Base-by-base conservation (phyloP, 768 basidiomycete species). In the Mycena floridula region DNA sequence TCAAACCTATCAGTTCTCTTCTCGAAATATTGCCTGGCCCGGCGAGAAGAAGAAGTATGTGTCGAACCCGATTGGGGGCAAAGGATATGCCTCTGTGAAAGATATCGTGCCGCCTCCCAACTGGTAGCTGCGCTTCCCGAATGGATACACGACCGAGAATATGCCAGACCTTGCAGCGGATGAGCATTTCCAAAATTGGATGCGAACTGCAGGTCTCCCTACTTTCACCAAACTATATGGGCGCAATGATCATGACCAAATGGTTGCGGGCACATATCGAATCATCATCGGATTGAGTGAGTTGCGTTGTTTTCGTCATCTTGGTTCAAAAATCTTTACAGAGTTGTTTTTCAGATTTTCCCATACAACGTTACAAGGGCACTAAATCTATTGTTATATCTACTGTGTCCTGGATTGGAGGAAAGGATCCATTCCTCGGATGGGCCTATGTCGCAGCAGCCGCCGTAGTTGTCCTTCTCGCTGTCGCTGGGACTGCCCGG, bases 121-220 rank as follows among this genome's bases (percentile, higher is more conserved):
- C 64, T 99, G 96, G 96, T 61, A 53, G 1, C 57, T 61, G 25
- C 74, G 74, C 44, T 97, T 72, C 67, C 90, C 91, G 1, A 61
- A 85, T 49, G 76, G 76, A 45, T 97, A 97, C 55, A 81, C 79
- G 3, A 59, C 65, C 1, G n/a, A n/a, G n/a, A n/a, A n/a, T n/a
- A n/a, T 84, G 16, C 94, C 92, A 2, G 68, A 96, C 57, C 69
- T 98, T 26, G 67, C 70, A 42, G 52, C 53, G 2, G 84, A 98
- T 57, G 89, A 97, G 63, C 93, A 89, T 55, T 98, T 99, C 72
- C 95, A 98, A 65, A 94, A 95, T 59, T 99, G 96, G 96, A 99
- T 99, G 96, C 80, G 95, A 47, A 96, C 94, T 2, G 91, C 96
- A 1, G 96, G 95, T 11, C 64, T 98, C 38, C 96, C 96, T 7